Base-by-base conservation (phyloP, 208 protist species). In the Tritrichomonas musculus region DNA sequence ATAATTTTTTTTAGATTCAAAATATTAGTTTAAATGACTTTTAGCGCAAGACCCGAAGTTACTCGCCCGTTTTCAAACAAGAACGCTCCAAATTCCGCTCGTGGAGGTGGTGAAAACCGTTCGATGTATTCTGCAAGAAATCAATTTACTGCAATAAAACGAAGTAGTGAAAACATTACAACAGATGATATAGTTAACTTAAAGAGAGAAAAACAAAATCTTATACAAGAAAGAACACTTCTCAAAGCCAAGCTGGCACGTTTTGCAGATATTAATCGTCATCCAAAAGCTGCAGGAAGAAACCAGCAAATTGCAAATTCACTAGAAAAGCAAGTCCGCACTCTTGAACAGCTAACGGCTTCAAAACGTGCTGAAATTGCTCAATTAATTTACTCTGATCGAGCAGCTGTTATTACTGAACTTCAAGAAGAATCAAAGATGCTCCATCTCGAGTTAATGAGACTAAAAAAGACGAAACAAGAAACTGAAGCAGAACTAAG, bases 281-380 rank as follows among this genome's bases (percentile, higher is more conserved):
- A 39, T 25, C 73, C 73, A 30, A 39, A 82, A 82, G 41, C 73
- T 53, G 33, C 17, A 17, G 22, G 33, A 20, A 1, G 33, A n/a
- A 30, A 82, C 25, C 73, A 8, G 17, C 33, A 39, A 25, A 82
- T 39, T 30, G 73, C 73, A 82, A 82, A 82, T 30, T 82, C 73
- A 14, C 22, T 82, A 20, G 73, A 82, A 50, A 82, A 30, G 41
- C 33, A 82, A 82, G 33, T 47, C 39, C 33, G 39, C 17, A 30
- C 33, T 47, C 33, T 82, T 30, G 73, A 82, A 50, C 73, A 82
- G 41, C 39, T 82, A 30, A 47, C 73, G 13, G 73, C 73, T 5
- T 30, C 73, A 11, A 82, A 82, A 82, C 73, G 73, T 82, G 73
- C 73, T 50, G 73, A 82, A 82, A 82, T 82, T 50, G 73, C 73